Percentiles rank a stretch among this genome's conserved stretches.
Conservation (phyloP, 768 basidiomycete species). For the Pleurotus sapidus region DNA sequence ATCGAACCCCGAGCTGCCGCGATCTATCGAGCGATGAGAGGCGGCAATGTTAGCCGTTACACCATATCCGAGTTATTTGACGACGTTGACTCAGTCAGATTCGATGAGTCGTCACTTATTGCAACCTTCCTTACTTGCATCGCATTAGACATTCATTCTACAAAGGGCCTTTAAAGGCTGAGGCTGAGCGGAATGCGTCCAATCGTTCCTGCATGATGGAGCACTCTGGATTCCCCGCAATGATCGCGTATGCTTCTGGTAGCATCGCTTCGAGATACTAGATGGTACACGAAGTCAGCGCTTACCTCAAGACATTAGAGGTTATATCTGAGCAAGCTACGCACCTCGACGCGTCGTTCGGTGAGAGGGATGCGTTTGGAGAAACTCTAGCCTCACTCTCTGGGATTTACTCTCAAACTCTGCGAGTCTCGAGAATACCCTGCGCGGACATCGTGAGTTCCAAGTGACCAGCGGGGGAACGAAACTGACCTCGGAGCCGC, state of each 20-base stretch:
- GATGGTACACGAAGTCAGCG: not conserved
- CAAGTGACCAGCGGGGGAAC: not conserved
- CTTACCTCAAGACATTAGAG: too few relatives aligned
- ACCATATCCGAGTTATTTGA: constrained; percentile 37
- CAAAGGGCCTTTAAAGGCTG: not conserved
- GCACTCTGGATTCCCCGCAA: constrained; percentile 57
- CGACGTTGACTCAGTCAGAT: too few relatives aligned
- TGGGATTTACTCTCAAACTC: constrained; percentile 38
- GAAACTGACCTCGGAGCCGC: constrained; percentile 65
- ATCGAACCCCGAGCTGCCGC: constrained; percentile 60
- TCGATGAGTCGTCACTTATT: too few relatives aligned
- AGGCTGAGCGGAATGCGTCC: constrained; percentile 25
- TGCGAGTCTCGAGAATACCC: constrained; percentile 70
- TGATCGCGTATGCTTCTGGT: constrained; percentile 54
- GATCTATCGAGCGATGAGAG: constrained; percentile 31
- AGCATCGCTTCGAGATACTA: constrained; percentile 53
- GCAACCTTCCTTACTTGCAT: too few relatives aligned
- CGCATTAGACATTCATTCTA: not conserved
- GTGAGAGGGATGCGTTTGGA: constrained; percentile 85
- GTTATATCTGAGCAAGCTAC: constrained; percentile 12
- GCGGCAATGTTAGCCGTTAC: constrained; percentile 62
- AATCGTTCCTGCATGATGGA: constrained; percentile 34
- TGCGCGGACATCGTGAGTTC: constrained; percentile 20
- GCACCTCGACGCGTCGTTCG: constrained; percentile 66
- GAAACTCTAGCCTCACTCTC: constrained; percentile 45